These are phyloP conservation scores for Cordyceps tenuipes DNA, from an alignment of 2,329 filamentous ascomycete species.

Conservation along the genomic window DNA sequence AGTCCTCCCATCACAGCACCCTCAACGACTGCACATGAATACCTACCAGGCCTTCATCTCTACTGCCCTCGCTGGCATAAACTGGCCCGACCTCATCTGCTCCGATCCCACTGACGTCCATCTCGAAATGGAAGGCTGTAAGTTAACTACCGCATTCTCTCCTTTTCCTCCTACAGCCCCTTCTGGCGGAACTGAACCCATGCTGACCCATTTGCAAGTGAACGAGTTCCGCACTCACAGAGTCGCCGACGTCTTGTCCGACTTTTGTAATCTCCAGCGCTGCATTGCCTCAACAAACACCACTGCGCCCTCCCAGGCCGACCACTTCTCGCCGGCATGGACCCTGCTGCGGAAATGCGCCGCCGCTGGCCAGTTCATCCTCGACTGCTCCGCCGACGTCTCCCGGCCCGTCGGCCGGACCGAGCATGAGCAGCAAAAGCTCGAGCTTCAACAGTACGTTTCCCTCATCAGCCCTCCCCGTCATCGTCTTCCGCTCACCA, in stretches of 20 bases:
- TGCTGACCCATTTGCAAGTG: slow-evolving; percentile 32
- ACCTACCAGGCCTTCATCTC: not conserved
- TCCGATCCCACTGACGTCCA: not conserved
- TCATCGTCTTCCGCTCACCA: not conserved
- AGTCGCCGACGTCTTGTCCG: slow-evolving; percentile 53
- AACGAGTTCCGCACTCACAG: slow-evolving; percentile 52
- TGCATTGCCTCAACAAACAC: slow-evolving; percentile 50
- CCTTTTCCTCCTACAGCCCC: not conserved
- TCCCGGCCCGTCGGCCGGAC: slow-evolving; percentile 45
- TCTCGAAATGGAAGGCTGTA: slow-evolving; percentile 2
- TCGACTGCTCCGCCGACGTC: slow-evolving; percentile 55
- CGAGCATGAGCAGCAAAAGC: slow-evolving; percentile 51
- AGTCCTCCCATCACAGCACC: not conserved
- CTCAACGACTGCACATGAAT: slow-evolving; percentile 4
- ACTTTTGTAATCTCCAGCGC: slow-evolving; percentile 55
- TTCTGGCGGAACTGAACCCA: not conserved
- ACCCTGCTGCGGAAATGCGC: slow-evolving; percentile 52
- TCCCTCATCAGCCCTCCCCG: slow-evolving; percentile 4
- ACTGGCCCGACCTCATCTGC: not conserved
- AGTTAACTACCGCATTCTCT: not conserved
- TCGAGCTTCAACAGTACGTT: slow-evolving; percentile 53
- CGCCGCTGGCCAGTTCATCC: slow-evolving; percentile 55
- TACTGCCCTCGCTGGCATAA: not conserved
- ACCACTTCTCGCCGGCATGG: slow-evolving; percentile 59
- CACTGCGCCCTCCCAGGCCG: slow-evolving; percentile 45